Conservation (phyloP, 2,329 filamentous ascomycete genomes). For the Sporothrix pallida region DNA sequence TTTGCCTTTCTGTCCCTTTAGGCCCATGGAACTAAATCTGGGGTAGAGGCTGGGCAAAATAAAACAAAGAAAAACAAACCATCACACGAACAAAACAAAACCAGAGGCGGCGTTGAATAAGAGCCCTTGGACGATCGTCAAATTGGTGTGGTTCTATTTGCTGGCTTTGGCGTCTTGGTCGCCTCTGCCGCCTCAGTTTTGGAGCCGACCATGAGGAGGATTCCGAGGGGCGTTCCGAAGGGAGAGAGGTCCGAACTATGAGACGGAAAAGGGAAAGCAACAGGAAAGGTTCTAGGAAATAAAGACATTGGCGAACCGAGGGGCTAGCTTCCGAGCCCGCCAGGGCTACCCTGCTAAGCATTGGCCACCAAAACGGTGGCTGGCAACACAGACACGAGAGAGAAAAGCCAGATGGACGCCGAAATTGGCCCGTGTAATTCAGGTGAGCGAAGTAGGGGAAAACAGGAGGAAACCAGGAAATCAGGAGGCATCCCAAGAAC, state of each 20-base stretch:
- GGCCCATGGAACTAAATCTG: not conserved
- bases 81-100: not conserved
- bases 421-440: constrained; percentile 1
- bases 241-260: too few species aligned
- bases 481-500: not conserved
- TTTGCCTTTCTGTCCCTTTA: not conserved
- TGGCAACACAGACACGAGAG: not conserved
- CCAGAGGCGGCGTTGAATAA: constrained; percentile 4
- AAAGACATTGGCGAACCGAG: not conserved
- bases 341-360: not conserved
- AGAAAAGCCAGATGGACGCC: not conserved
- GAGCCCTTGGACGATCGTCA: constrained; percentile 15
- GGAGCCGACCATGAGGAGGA: not conserved
- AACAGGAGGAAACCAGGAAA: not conserved
- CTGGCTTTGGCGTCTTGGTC: not conserved
- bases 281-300: not conserved
- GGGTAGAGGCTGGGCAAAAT: not conserved
- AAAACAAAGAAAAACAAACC: constrained; percentile 10
- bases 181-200: not conserved
- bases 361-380: not conserved
- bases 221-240: not conserved
- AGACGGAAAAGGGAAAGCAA: not conserved
- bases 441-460: not conserved
- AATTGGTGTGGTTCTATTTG: not conserved
- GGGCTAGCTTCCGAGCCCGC: not conserved